These are phyloP conservation scores for Hypoxylon sp. DNA, from an alignment of 2,329 filamentous ascomycete species.

Conservation along the genomic window DNA sequence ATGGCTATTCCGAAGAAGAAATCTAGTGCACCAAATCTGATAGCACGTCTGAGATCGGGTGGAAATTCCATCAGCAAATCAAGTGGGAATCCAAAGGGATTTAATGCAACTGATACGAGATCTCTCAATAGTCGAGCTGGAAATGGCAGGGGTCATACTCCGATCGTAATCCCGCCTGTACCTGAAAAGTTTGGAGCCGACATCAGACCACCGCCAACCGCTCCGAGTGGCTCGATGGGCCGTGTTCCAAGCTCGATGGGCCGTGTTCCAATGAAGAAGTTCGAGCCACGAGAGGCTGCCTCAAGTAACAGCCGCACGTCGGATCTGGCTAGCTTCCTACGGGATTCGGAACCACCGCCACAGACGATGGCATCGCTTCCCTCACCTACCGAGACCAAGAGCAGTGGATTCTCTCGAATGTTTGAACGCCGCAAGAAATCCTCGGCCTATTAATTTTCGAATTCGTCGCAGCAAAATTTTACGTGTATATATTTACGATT, in stretches of 20 bases:
- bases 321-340: slow-evolving; percentile 80
- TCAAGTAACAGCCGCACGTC: slow-evolving; percentile 64
- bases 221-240: slow-evolving; percentile 46
- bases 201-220: slow-evolving; percentile 31
- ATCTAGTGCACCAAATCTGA: slow-evolving; percentile 71
- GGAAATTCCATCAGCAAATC: slow-evolving; percentile 50
- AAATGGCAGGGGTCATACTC: slow-evolving; percentile 60
- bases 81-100: slow-evolving; percentile 42
- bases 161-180: slow-evolving; percentile 64
- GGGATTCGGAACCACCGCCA: slow-evolving; percentile 74
- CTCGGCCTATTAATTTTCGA: slow-evolving; percentile 46
- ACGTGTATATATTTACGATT: slow-evolving; percentile 41
- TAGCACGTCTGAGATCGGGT: slow-evolving; percentile 65
- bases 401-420: slow-evolving; percentile 60
- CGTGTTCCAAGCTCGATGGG: too few species aligned
- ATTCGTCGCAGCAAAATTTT: slow-evolving; percentile 22
- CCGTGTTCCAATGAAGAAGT: slow-evolving; percentile 68
- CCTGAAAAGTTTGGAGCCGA: slow-evolving; percentile 58
- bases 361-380: slow-evolving; percentile 47
- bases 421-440: slow-evolving; percentile 65
- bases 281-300: slow-evolving; percentile 67
- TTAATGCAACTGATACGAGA: slow-evolving; percentile 52
- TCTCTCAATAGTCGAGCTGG: slow-evolving; percentile 58
- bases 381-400: slow-evolving; percentile 53
- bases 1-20: slow-evolving; percentile 70